Evolutionary conservation across 2,329 filamentous ascomycete species (phyloP).

Genomic region (Xylariaceae sp.): DNA sequence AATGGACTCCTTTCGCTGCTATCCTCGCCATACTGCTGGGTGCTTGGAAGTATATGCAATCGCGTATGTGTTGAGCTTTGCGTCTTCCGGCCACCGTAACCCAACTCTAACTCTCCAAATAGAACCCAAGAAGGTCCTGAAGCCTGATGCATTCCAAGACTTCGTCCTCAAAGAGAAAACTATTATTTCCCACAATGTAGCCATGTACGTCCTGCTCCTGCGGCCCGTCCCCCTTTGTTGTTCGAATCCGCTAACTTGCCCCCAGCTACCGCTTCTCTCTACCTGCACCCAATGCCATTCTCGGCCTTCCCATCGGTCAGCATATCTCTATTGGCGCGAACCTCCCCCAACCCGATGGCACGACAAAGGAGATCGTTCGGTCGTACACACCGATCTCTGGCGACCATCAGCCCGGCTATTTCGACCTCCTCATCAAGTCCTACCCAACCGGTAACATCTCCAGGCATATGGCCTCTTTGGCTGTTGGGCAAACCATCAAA

Average conservation of each 20-base stretch:
- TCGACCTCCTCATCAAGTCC: slow-evolving; percentile 96
- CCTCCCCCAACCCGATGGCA: slow-evolving; percentile 63
- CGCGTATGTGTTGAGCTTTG: slow-evolving; percentile 52
- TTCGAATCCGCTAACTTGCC: slow-evolving; percentile 3
- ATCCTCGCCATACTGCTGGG: slow-evolving; percentile 63
- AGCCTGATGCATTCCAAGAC: slow-evolving; percentile 82
- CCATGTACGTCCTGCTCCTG: slow-evolving; percentile 61
- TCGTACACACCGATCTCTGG: slow-evolving; percentile 91
- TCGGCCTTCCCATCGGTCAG: slow-evolving; percentile 96
- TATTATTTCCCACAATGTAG: slow-evolving; percentile 94
- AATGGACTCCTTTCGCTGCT: slow-evolving; percentile 70
- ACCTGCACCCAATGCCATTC: slow-evolving; percentile 70
- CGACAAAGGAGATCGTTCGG: slow-evolving; percentile 77
- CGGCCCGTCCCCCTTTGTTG: not conserved
- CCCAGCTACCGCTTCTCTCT: slow-evolving; percentile 89
- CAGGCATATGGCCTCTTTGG: slow-evolving; percentile 80
- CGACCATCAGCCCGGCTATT: slow-evolving; percentile 83
- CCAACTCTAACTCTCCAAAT: slow-evolving; percentile 20
- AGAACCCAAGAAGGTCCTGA: slow-evolving; percentile 79
- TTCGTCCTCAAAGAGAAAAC: slow-evolving; percentile 95
- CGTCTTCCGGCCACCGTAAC: not conserved
- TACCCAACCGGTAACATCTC: slow-evolving; percentile 98
- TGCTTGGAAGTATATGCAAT: slow-evolving; percentile 66
- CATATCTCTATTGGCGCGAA: slow-evolving; percentile 93
- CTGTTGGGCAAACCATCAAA: slow-evolving; percentile 81